Base-by-base conservation (phyloP, 345 rosid species). In the Jatropha curcas region DNA sequence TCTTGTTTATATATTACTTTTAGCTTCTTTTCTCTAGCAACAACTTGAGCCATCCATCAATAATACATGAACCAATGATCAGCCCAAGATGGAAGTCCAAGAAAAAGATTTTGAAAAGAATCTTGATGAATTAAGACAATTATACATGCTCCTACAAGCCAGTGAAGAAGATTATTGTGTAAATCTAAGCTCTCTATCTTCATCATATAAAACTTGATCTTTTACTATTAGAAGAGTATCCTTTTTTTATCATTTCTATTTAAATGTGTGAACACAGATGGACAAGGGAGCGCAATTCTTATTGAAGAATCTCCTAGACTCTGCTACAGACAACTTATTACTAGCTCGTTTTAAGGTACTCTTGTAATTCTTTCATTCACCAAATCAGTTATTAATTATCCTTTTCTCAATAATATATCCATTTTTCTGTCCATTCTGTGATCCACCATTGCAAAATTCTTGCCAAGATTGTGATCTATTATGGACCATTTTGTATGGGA, bases 281-380 rank as follows among this genome's bases (percentile, higher is more conserved):
- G 67, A 71, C 13, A 67, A 71, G 2, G 11, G 8, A 43, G 3
- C 67, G 4, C 13, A 27, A n/a, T 22, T 60, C 6, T 31, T 71
- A 13, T 60, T 71, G 66, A 71, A 46, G 67, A 71, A 71, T 60
- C 28, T 71, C 67, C 53, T 71, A 19, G 74, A 71, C 46, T 6
- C 66, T 59, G 74, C 74, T 3, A 61, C 56, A 60, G 67, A 71
- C 43, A 46, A 60, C 30, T 17, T 59, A 20, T 70, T 58, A 2
- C 39, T 27, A 27, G 19, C 56, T 28, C 8, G n/a, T 3, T 41
- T 53, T 11, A 17, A 39, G 74, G 74, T 71, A 7, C 45, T 1
- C 46, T 2, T 20, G 19, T 55, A 27, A 5, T 16, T n/a, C 10
- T 1, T 55, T 14, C 50, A 2, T 5, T 68, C 24, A 1, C 11